Conservation (phyloP, 2,329 filamentous ascomycete species). For the Colletotrichum destructivum region DNA sequence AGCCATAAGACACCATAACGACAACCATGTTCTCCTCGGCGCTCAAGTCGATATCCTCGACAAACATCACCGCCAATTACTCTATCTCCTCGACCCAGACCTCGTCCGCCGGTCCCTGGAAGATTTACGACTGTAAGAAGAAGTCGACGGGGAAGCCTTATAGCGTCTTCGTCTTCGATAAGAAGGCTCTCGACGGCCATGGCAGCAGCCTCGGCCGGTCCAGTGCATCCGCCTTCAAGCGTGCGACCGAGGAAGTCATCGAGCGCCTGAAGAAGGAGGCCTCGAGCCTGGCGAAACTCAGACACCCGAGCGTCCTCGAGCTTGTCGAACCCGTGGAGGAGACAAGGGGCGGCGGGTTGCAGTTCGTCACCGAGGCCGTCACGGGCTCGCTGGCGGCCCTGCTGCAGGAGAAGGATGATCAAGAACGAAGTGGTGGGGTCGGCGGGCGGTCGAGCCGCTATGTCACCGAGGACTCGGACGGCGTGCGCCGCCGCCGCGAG, state of each 20-base stretch:
- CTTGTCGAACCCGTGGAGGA: constrained; percentile 96
- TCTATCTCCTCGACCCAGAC: constrained; percentile 81
- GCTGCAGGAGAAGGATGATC: constrained; percentile 89
- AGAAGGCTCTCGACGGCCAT: constrained; percentile 83
- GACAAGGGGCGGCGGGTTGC: constrained; percentile 88
- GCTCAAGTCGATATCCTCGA: constrained; percentile 90
- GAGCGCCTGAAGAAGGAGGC: constrained; percentile 94
- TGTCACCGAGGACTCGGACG: constrained; percentile 84
- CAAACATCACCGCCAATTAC: constrained; percentile 95
- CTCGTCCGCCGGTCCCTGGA: constrained; percentile 93
- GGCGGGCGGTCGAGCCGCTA: constrained; percentile 83
- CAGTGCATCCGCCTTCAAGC: constrained; percentile 80
- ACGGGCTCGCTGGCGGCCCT: constrained; percentile 89
- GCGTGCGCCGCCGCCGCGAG: constrained; percentile 80
- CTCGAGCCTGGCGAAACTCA: constrained; percentile 86
- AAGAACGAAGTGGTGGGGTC: constrained; percentile 79
- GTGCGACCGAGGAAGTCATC: constrained; percentile 88
- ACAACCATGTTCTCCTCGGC: constrained; percentile 89
- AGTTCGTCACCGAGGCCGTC: constrained; percentile 95
- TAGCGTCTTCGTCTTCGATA: constrained; percentile 95
- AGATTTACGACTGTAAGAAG: constrained; percentile 97
- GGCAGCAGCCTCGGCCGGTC: constrained; percentile 74
- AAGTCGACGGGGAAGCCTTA: constrained; percentile 92
- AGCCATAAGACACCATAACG: constrained; percentile 22
- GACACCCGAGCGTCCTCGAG: constrained; percentile 93